Evolutionary conservation across 2,329 filamentous ascomycete species (phyloP).

Genomic region (Ophiostoma novo-ulmi): DNA sequence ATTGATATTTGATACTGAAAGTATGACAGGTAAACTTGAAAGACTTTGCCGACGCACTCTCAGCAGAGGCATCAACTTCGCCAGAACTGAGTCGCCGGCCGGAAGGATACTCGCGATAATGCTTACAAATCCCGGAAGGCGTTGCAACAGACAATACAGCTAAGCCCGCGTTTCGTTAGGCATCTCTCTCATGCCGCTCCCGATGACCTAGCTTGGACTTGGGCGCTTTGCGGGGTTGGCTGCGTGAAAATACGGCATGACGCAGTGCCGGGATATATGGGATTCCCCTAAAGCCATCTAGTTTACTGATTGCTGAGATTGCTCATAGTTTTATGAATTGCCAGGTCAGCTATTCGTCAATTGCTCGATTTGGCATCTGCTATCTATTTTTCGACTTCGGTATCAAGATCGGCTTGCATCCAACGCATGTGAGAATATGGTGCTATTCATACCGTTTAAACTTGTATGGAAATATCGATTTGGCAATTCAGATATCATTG

Average conservation of each 20-base stretch:
- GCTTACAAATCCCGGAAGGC: neutral
- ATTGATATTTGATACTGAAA: neutral
- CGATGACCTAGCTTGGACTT: neutral
- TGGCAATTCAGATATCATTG: too few species aligned
- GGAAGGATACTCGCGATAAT: slow-evolving; percentile 4
- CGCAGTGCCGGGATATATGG: neutral
- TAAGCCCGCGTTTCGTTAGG: neutral
- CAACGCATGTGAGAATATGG: neutral
- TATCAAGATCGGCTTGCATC: neutral
- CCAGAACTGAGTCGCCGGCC: neutral
- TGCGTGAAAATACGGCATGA: neutral
- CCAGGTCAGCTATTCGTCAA: neutral
- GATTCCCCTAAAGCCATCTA: neutral
- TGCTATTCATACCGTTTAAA: too few species aligned
- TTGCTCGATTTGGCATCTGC: neutral
- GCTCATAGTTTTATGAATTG: neutral
- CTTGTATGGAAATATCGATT: too few species aligned
- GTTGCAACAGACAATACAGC: neutral
- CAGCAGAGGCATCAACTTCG: too few species aligned
- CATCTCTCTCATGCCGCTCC: neutral
- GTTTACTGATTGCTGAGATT: neutral
- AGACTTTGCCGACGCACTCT: neutral
- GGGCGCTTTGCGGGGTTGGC: neutral
- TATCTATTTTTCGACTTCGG: neutral
- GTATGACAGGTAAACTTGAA: neutral